Base-by-base conservation (phyloP, 2,329 filamentous ascomycete genomes). In the Penicillium sp. region DNA sequence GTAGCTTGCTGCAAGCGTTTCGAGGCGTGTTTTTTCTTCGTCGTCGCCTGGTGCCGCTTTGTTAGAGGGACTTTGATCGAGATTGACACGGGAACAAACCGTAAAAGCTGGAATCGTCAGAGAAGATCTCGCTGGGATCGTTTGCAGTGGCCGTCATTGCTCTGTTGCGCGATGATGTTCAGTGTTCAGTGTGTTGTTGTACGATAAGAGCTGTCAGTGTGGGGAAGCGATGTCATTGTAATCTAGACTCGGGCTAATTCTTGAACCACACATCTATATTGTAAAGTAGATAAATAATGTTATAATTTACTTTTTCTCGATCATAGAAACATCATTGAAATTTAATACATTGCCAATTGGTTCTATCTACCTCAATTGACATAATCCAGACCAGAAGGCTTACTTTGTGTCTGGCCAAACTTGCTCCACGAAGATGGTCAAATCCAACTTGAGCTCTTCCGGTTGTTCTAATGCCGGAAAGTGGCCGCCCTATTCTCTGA, bases 11-110 rank as follows among this genome's bases (percentile, higher is more conserved):
- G 73, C 73, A 30, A 72, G 69, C n/a, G 62, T 51, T 48, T 76
- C 65, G 0, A 83, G 69, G 1, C 60, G 56, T 12, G 59, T 52
- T 33, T 71, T 67, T 16, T 70, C 67, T 5, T 71, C 60, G 6
- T 74, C 68, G 39, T 78, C 74, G 35, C 82, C 81, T 85, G 47
- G 20, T 2, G n/a, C 3, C 3, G 23, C 26, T 49, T 23, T 45
- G 36, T 4, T 17, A 8, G 20, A 26, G 11, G 8, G 12, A 4
- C 26, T 35, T 31, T 29, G 5, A 6, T 6, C 4, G 3, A 5
- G 13, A 12, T 7, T 22, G 13, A 23, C 10, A 30, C 20, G 25
- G 18, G 25, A 14, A 33, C 42, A 37, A 49, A 64, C 66, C 67
- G 37, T 70, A 68, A 50, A 69, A 70, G 37, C 65, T 69, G 2